These are phyloP conservation scores for Monosporascus cannonballus DNA, from an alignment of 2,329 filamentous ascomycete genomes.

Conservation along the genomic window DNA sequence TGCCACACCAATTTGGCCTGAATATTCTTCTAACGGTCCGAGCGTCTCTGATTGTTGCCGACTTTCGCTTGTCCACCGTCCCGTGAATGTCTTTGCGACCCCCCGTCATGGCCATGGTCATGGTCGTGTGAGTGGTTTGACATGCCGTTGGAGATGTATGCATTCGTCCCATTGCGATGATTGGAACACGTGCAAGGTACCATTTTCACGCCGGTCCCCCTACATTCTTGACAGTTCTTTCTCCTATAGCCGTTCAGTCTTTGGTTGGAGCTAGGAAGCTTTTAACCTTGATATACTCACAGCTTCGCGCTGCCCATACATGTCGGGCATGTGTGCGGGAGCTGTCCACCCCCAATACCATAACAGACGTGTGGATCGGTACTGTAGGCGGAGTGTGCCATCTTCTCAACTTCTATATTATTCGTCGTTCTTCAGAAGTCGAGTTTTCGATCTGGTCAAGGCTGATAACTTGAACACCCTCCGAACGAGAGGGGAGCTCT, in stretches of 20 bases:
- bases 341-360: not conserved
- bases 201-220: not conserved
- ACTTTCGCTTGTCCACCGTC: not conserved
- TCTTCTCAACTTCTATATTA: not conserved
- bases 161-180: not conserved
- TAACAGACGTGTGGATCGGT: not conserved
- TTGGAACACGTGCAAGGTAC: not conserved
- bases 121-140: not conserved
- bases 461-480: not conserved
- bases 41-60: not conserved
- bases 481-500: not conserved
- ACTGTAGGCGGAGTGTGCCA: not conserved
- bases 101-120: not conserved
- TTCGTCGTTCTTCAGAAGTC: not conserved
- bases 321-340: not conserved
- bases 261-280: no score
- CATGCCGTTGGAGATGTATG: not conserved
- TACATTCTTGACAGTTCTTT: not conserved
- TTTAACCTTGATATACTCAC: not conserved
- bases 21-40: not conserved
- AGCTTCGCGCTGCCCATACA: not conserved
- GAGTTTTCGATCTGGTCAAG: not conserved
- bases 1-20: not conserved
- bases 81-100: not conserved
- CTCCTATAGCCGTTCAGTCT: not conserved